A percentile compares a stretch with the other conserved stretches of the same genome.
Evolutionary conservation across 768 basidiomycete genomes (phyloP).

Genomic region (Sistotremastrum niveocremeum): DNA sequence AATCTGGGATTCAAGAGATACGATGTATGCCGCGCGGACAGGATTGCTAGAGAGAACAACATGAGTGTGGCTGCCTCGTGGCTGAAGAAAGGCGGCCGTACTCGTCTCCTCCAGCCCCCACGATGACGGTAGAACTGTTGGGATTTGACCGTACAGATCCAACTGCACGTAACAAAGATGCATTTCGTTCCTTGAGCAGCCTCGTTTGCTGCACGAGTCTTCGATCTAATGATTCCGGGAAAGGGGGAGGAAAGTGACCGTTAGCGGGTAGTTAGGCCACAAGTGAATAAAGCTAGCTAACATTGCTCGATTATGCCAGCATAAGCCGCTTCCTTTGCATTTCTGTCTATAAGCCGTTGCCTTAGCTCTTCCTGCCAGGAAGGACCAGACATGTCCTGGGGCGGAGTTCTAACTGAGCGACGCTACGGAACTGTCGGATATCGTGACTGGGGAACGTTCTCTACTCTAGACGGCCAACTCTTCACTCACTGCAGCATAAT

Average conservation of each 20-base stretch:
- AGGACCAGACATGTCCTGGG: constrained; percentile 56
- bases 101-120: constrained; percentile 58
- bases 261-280: constrained; percentile 7
- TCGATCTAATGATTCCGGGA: constrained; percentile 45
- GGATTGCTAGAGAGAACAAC: constrained; percentile 44
- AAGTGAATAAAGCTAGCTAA: constrained; percentile 26
- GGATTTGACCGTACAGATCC: constrained; percentile 53
- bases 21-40: constrained; percentile 75
- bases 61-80: neutral
- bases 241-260: constrained; percentile 8
- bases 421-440: constrained; percentile 2
- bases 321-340: constrained; percentile 68
- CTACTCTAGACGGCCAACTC: constrained; percentile 12
- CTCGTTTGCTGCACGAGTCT: constrained; percentile 87
- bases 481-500: constrained; percentile 23
- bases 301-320: constrained; percentile 87
- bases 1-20: constrained; percentile 88
- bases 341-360: constrained; percentile 68
- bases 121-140: constrained; percentile 46
- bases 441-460: constrained; percentile 9
- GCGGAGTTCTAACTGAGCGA: constrained; percentile 14
- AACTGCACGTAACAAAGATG: constrained; percentile 74
- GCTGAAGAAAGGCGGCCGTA: constrained; percentile 24
- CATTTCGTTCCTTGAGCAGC: constrained; percentile 85
- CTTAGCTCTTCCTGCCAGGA: constrained; percentile 76